These are phyloP conservation scores for Candida buenavistaensis DNA, from an alignment of 1,139 yeast species.

Conservation along the genomic window DNA sequence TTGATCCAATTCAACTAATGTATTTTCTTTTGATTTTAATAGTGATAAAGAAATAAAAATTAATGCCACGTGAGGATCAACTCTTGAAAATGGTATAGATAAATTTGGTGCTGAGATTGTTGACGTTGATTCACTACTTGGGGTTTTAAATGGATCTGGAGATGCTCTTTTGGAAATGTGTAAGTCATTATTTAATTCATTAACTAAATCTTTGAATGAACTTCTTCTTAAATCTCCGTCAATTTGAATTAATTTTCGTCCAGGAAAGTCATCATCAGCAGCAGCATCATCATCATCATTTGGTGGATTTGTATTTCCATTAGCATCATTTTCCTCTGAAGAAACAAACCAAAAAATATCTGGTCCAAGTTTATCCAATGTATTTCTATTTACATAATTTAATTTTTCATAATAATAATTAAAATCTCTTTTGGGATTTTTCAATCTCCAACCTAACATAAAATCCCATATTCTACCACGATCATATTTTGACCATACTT, in stretches of 20 bases:
- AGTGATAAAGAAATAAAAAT: conserved; percentile 77
- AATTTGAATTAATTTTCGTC: not conserved
- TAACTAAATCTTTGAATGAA: conserved; percentile 35
- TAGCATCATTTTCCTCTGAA: conserved; percentile 11
- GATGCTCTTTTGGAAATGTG: conserved; percentile 8
- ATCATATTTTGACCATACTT: conserved; percentile 79
- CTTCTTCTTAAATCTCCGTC: conserved; percentile 16
- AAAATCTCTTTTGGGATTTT: conserved; percentile 33
- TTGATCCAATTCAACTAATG: conserved; percentile 82
- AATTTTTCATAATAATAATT: conserved; percentile 36
- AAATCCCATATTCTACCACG: conserved; percentile 90
- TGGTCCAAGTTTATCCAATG: conserved; percentile 39
- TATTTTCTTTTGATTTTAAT: conserved; percentile 75
- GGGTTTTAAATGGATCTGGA: not conserved
- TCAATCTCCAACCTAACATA: conserved; percentile 74
- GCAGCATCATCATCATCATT: not conserved
- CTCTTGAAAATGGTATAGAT: conserved; percentile 58
- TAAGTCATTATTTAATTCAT: conserved; percentile 23
- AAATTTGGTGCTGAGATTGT: conserved; percentile 10
- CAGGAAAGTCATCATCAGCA: not conserved
- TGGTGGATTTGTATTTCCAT: conserved; percentile 15
- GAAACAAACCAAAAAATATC: conserved; percentile 44
- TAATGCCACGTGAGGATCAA: conserved; percentile 79
- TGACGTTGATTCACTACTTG: conserved; percentile 3
- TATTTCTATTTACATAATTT: conserved; percentile 22